phyloP scores from a whole-genome alignment of 1,284 basidiomycete genomes.

The Taiwanofungus camphoratus region DNA sequence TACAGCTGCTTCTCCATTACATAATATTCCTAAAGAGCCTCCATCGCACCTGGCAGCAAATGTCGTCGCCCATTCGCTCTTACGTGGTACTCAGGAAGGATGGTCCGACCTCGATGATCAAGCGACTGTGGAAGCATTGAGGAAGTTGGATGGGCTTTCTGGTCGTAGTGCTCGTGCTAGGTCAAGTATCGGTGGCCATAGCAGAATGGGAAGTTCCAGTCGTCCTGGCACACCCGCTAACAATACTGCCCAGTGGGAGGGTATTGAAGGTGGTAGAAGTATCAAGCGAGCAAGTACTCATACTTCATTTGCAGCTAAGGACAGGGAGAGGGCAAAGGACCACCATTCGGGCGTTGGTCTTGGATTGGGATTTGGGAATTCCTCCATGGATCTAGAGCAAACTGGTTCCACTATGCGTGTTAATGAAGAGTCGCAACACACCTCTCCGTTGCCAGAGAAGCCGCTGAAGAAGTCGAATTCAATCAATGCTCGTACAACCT shows the following conservation, averaged over 20 bases:
- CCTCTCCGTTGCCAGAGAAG: conserved; percentile 47
- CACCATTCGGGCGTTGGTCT: conserved; percentile 33
- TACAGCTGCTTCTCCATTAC: conserved; percentile 40
- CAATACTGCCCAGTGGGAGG: conserved; percentile 60
- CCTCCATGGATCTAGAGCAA: conserved; percentile 28
- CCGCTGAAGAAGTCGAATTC: conserved; percentile 56
- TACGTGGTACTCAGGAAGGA: conserved; percentile 78
- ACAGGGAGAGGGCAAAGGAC: conserved; percentile 27
- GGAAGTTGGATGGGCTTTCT: conserved; percentile 89
- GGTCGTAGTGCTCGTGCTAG: conserved; percentile 61
- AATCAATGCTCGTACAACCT: conserved; percentile 56
- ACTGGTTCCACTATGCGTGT: conserved; percentile 40
- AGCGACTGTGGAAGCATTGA: conserved; percentile 84
- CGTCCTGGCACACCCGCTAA: conserved; percentile 65
- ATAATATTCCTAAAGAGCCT: conserved; percentile 37
- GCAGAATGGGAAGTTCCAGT: conserved; percentile 56
- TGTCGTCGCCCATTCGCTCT: conserved; percentile 67
- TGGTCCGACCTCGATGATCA: conserved; percentile 84
- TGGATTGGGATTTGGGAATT: conserved; percentile 34
- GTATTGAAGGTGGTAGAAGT: conserved; percentile 47
- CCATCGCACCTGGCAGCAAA: conserved; percentile 47
- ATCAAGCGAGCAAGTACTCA: conserved; percentile 46
- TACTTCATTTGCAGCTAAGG: conserved; percentile 21
- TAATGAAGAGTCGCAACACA: conserved; percentile 38
- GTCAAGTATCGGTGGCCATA: conserved; percentile 59